Conservation (phyloP, 306 rosid genomes). For the Vigna mungo region DNA sequence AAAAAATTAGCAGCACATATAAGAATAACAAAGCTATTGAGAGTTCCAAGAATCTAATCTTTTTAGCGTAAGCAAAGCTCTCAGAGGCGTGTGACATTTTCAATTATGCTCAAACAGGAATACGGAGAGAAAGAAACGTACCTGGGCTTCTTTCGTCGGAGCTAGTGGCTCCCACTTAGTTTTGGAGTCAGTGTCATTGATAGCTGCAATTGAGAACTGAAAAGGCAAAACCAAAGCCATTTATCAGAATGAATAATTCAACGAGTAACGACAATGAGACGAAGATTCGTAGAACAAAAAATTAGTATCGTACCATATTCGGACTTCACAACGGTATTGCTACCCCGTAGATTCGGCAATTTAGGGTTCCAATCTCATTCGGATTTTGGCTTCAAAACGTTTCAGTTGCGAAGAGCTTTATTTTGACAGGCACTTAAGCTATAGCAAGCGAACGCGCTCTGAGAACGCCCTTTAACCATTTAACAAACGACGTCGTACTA, state of each 20-base stretch:
- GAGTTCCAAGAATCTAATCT: constrained; percentile 2
- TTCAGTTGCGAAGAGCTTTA: constrained; percentile 14
- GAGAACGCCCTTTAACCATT: constrained; percentile 8
- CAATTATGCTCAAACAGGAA: constrained; percentile 10
- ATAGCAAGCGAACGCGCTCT: constrained; percentile 36
- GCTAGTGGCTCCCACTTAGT: constrained; percentile 92
- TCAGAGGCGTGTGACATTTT: constrained; percentile 9
- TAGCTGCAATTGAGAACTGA: constrained; percentile 95
- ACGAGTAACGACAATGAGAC: not conserved
- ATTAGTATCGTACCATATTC: constrained; percentile 37
- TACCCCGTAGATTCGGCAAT: not conserved
- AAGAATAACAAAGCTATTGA: constrained; percentile 15
- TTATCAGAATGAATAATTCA: constrained; percentile 7
- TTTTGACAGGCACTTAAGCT: not conserved
- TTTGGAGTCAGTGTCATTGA: constrained; percentile 84
- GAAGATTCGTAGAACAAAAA: constrained; percentile 22
- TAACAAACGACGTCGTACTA: constrained; percentile 41
- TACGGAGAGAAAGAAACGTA: constrained; percentile 35
- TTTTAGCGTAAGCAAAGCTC: constrained; percentile 3
- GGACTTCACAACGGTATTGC: constrained; percentile 25
- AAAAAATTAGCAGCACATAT: not conserved
- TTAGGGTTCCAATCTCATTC: constrained; percentile 43
- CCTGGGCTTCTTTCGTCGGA: constrained; percentile 99
- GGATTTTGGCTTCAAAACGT: constrained; percentile 10
- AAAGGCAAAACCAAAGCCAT: not conserved